Conservation (phyloP, 495 filamentous ascomycete species). For the Amphirosellinia nigrospora region DNA sequence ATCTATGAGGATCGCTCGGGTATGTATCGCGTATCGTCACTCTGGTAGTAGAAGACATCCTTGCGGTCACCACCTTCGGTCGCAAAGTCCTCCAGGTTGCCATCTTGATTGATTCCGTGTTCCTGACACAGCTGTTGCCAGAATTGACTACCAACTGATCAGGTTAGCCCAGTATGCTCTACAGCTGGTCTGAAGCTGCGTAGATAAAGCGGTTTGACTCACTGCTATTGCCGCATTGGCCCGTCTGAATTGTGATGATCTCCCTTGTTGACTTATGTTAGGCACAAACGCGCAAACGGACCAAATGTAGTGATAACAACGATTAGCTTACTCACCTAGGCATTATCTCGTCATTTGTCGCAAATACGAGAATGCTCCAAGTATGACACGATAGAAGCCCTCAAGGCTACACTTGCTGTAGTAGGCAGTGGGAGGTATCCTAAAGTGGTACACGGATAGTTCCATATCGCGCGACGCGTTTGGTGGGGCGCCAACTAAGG, state of each 20-base stretch:
- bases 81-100: slow-evolving; percentile 93
- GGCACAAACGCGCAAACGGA: slow-evolving; percentile 9
- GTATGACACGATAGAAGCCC: not conserved
- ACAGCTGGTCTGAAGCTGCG: slow-evolving; percentile 18
- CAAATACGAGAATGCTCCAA: not conserved
- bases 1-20: slow-evolving; percentile 95
- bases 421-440: not conserved
- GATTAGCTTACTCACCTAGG: slow-evolving; percentile 48
- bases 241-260: slow-evolving; percentile 98
- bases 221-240: slow-evolving; percentile 99
- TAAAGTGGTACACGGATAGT: not conserved
- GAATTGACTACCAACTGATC: slow-evolving; percentile 86
- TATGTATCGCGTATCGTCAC: slow-evolving; percentile 97
- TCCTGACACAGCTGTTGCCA: slow-evolving; percentile 98
- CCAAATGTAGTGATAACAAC: not conserved
- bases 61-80: slow-evolving; percentile 97
- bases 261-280: slow-evolving; percentile 65
- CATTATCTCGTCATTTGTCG: slow-evolving; percentile 51
- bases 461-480: not conserved
- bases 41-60: slow-evolving; percentile 99
- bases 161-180: slow-evolving; percentile 26
- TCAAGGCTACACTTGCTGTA: not conserved
- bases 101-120: slow-evolving; percentile 96
- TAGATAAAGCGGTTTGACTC: slow-evolving; percentile 45
- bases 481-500: not conserved